A percentile compares a stretch with the other conserved stretches of the same genome.
These are phyloP conservation scores for Phanerodontia chrysosporium DNA, from an alignment of 768 basidiomycete genomes.

Conservation along the genomic window DNA sequence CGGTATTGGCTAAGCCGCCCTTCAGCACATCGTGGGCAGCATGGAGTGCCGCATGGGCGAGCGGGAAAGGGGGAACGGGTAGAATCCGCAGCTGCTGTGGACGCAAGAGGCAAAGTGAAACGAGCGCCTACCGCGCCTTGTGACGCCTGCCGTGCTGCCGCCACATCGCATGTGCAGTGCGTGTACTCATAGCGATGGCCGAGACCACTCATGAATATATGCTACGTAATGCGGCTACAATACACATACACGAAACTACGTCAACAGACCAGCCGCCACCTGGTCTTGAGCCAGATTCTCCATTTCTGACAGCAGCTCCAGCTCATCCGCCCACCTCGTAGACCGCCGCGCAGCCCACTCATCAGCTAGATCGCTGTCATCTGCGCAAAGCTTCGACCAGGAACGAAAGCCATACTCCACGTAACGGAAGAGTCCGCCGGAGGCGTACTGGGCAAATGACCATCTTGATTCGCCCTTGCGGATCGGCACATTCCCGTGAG, in stretches of 20 bases:
- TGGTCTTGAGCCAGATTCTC: not conserved
- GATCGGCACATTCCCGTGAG: conserved; percentile 12
- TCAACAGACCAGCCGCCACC: not conserved
- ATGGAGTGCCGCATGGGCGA: no score
- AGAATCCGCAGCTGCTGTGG: no score
- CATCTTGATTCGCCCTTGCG: conserved; percentile 2
- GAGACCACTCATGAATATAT: no score
- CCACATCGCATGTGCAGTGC: no score
- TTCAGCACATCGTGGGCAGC: no score
- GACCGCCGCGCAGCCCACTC: not conserved
- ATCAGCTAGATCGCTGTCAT: not conserved
- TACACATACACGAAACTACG: not conserved
- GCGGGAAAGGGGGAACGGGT: no score
- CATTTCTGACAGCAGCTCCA: not conserved
- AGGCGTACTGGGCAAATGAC: conserved; percentile 18
- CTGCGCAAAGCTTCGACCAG: not conserved
- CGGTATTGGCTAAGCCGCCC: no score
- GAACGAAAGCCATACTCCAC: conserved; percentile 7
- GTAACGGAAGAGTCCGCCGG: conserved; percentile 14
- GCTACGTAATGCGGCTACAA: not conserved
- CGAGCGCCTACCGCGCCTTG: no score
- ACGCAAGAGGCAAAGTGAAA: no score
- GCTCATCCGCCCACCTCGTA: not conserved
- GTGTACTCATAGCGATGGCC: no score
- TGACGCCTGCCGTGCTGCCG: no score